Conservation (phyloP, 495 filamentous ascomycete species). For the Penicilliopsis zonata region DNA sequence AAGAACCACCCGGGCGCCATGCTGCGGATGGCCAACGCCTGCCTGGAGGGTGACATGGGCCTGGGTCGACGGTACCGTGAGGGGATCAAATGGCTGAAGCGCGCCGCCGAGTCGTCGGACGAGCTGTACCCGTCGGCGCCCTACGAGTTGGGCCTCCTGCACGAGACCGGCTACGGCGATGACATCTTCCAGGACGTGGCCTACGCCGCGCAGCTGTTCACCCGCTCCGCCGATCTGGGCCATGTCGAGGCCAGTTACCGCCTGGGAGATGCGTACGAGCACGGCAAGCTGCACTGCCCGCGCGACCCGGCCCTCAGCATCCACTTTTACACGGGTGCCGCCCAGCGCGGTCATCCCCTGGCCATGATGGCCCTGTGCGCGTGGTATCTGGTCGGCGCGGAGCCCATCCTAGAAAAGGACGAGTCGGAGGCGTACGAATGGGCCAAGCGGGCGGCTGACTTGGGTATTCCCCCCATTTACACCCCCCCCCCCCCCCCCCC, state of each 20-base stretch:
- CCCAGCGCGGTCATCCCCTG: conserved; percentile 65
- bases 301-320: conserved; percentile 87
- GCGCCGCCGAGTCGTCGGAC: conserved; percentile 80
- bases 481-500: too few relatives aligned
- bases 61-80: conserved; percentile 75
- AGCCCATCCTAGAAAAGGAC: conserved; percentile 85
- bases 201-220: conserved; percentile 91
- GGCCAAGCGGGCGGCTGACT: conserved; percentile 75
- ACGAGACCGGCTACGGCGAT: conserved; percentile 81
- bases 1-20: conserved; percentile 94
- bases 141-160: conserved; percentile 78
- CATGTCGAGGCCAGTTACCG: conserved; percentile 73
- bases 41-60: conserved; percentile 78
- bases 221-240: conserved; percentile 85
- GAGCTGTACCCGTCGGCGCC: conserved; percentile 84
- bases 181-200: conserved; percentile 82
- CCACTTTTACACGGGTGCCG: conserved; percentile 92
- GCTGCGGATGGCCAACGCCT: conserved; percentile 82
- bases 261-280: conserved; percentile 95
- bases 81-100: conserved; percentile 93
- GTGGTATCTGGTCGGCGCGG: conserved; percentile 95
- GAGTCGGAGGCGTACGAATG: conserved; percentile 96
- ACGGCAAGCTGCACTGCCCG: conserved; percentile 77
- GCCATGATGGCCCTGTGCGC: conserved; percentile 99
- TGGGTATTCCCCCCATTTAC: conserved; percentile 45